These are phyloP conservation scores for Cryptococcus depauperatus DNA, from an alignment of 1,284 basidiomycete genomes.

Conservation along the genomic window DNA sequence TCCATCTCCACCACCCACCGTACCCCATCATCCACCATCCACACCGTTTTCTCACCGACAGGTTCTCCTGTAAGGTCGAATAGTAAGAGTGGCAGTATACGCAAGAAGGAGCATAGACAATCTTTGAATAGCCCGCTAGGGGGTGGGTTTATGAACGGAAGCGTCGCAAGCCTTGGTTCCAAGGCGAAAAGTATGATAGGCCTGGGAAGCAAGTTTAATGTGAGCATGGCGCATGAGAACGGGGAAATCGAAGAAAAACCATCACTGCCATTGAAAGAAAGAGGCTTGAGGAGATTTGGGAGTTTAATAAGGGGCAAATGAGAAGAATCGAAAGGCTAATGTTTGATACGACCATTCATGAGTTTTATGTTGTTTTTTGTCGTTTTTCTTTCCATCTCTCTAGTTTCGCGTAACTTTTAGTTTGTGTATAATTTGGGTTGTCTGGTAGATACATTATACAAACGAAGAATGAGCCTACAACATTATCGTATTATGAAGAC, in stretches of 20 bases:
- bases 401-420: not conserved
- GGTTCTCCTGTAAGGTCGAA: not conserved
- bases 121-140: not conserved
- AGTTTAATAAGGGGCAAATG: constrained; percentile 24
- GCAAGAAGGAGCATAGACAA: constrained; percentile 1
- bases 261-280: constrained; percentile 8
- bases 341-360: not conserved
- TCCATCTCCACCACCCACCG: constrained; percentile 1
- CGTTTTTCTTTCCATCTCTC: not conserved
- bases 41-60: not conserved
- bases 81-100: not conserved
- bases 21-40: not conserved
- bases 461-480: not conserved
- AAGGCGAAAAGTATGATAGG: constrained; percentile 10
- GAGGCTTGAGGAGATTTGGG: constrained; percentile 29
- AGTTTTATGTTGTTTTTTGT: not conserved
- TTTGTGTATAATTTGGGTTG: not conserved
- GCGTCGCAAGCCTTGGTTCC: not conserved
- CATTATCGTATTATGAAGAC: too few species aligned
- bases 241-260: not conserved
- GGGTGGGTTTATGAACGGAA: not conserved
- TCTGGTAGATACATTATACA: constrained; percentile 1
- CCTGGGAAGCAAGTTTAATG: constrained; percentile 1
- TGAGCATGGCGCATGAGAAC: not conserved
- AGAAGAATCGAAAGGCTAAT: not conserved